Evolutionary conservation across 192 early-diverging fungal species (phyloP), one percentile per base, ranked within the genome.

Genomic region (Podila clonocystis): DNA sequence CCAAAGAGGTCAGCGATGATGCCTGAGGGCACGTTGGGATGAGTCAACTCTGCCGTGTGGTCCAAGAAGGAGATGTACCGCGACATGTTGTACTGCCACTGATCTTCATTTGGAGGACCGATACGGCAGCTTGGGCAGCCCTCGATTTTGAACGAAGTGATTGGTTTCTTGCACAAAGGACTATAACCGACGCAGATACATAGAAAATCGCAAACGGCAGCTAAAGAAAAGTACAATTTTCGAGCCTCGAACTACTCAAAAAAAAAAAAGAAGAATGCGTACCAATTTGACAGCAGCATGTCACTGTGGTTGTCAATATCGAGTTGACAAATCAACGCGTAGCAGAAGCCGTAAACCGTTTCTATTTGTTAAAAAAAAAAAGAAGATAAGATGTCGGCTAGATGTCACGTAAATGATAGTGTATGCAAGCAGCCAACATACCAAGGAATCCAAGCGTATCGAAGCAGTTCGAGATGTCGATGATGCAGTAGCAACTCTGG

Each of bases 201-300:
- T 61, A 30, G 6, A 61, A 61, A 30, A 0, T 11, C 8, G 59
- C 20, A 11, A 7, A 36, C 34, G 9, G 9, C 9, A 0, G 8
- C 30, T 20, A 9, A 19, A 6, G 26, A 24, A 1, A 52, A 6
- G 22, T 55, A 2, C 5, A 4, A 9, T 24, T 5, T 2, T 55
- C n/a, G 4, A 5, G 1, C n/a, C 22, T n/a, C n/a, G n/a, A n/a
- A n/a, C n/a, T n/a, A n/a, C n/a, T n/a, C n/a, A n/a, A n/a, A n/a
- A n/a, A n/a, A n/a, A n/a, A n/a, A 55, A 26, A 6, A 55, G 52
- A 55, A 55, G 1, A 9, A 1, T 8, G 30, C 30, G 2, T 65
- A 80, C 77, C 77, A 80, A 28, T 69, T 73, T 34, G 70, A 65
- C 6, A 70, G 61, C 31, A 80, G 58, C n/a, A 80, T 22, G 9